Evolutionary conservation across 768 basidiomycete genomes (phyloP), one percentile per base, ranked within the genome.

Genomic region (Rhodosporidiobolus odoratus): DNA sequence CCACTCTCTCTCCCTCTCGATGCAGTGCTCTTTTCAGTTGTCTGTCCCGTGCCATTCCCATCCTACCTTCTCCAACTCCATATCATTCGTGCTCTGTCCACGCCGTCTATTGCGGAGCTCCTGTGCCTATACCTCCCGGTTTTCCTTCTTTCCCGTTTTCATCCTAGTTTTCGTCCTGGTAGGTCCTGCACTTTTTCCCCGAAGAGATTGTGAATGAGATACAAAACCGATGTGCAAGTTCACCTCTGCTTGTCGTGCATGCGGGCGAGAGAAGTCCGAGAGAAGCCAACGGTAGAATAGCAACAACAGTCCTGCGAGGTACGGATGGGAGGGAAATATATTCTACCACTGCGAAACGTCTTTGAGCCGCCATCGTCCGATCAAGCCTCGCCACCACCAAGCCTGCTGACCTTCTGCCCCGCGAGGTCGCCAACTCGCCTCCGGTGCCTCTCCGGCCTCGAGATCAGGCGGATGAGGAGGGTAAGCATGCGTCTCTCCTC

Each of bases 281-380:
- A 16, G 17, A 37, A 3, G 54, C 48, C 13, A n/a, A 25, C 48
- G 48, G 12, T 34, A 15, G 19, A 32, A 19, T 35, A 43, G 23
- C 43, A 43, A 59, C 58, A 59, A 59, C 34, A 34, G 10, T 10
- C 13, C n/a, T 5, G 52, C n/a, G 27, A 38, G 35, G 38, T 3
- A 57, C 52, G 9, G 21, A 50, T 8, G 23, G 48, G 16, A 23
- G 3, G 30, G 35, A 19, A 7, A 56, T 7, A 37, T 9, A 34
- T 12, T 21, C 57, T 58, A 41, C 61, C 61, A 62, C 35, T 62
- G 61, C 48, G 47, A 52, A 13, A 62, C 48, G 35, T 62, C 61
- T 35, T 38, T 50, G 3, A 62, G 35, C 21, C 61, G 61, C 61
- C 34, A 25, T 1, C 61, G 61, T 2, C 47, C 61, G 48, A 62